Conservation (phyloP, 2,329 filamentous ascomycete genomes). For the Colletotrichum echinochloae region DNA sequence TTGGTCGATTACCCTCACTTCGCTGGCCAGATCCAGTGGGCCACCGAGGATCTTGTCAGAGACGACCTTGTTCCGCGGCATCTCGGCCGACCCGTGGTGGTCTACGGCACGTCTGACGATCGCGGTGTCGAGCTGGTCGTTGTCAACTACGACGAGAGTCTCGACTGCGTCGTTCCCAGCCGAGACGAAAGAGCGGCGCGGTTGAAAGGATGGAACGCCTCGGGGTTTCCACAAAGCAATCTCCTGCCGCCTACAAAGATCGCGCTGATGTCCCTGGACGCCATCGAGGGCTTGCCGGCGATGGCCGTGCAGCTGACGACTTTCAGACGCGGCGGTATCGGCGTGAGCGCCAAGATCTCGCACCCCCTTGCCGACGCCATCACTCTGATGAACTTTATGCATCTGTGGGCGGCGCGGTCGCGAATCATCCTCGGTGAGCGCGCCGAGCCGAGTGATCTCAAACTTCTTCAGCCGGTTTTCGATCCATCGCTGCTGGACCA, state of each 20-base stretch:
- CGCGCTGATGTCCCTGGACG: constrained; percentile 49
- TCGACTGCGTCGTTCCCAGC: constrained; percentile 50
- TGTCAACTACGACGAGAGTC: constrained; percentile 45
- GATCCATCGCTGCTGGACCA: constrained; percentile 55
- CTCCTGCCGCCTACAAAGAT: constrained; percentile 50
- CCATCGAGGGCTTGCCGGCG: constrained; percentile 47
- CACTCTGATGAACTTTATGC: constrained; percentile 56
- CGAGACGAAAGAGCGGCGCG: constrained; percentile 12
- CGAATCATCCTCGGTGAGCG: constrained; percentile 36
- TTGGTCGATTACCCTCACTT: constrained; percentile 57
- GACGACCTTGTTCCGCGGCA: constrained; percentile 45
- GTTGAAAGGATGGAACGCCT: constrained; percentile 51
- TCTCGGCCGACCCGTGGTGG: constrained; percentile 52
- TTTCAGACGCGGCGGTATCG: constrained; percentile 56
- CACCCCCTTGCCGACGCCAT: constrained; percentile 60
- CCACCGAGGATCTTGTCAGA: constrained; percentile 43
- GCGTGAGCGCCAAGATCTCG: constrained; percentile 55
- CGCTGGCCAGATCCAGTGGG: constrained; percentile 55
- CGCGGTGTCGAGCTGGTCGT: constrained; percentile 56
- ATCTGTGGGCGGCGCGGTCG: constrained; percentile 53
- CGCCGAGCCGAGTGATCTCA: too few relatives aligned
- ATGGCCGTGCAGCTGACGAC: constrained; percentile 54
- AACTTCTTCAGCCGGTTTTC: constrained; percentile 49
- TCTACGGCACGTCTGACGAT: constrained; percentile 52
- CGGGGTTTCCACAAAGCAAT: constrained; percentile 49